A percentile compares a stretch with the other conserved stretches of the same genome.
Evolutionary conservation across 768 basidiomycete species (phyloP).

Genomic region (Artomyces pyxidatus): DNA sequence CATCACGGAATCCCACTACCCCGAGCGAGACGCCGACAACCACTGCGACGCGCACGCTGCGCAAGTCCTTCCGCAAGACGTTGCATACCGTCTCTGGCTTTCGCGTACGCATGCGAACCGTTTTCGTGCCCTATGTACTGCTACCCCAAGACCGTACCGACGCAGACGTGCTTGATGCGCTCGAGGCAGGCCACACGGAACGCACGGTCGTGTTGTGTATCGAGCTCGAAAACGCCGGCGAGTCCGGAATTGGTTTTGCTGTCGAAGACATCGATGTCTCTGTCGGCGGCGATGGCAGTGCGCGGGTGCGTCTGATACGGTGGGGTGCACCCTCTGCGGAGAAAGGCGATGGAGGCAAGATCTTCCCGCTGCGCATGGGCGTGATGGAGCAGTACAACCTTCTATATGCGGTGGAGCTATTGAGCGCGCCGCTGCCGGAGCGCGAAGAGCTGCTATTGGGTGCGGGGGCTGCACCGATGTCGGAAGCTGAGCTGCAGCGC

Average conservation of each 20-base stretch:
- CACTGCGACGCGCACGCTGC: constrained; percentile 53
- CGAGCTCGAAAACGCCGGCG: constrained; percentile 80
- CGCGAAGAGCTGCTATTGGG: constrained; percentile 26
- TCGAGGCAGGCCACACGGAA: constrained; percentile 69
- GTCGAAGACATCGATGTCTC: constrained; percentile 70
- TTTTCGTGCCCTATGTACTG: constrained; percentile 81
- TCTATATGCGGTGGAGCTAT: constrained; percentile 81
- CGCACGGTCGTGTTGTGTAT: constrained; percentile 85
- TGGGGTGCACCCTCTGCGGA: constrained; percentile 45
- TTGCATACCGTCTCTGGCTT: constrained; percentile 77
- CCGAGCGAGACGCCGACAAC: constrained; percentile 29
- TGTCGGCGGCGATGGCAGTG: constrained; percentile 56
- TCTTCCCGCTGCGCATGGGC: constrained; percentile 66
- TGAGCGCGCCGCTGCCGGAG: constrained; percentile 52
- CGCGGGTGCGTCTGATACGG: constrained; percentile 38
- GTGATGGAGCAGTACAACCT: constrained; percentile 80
- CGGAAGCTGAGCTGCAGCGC: constrained; percentile 11
- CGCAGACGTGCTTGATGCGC: constrained; percentile 32
- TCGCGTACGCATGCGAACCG: constrained; percentile 88
- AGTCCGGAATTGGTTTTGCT: constrained; percentile 56
- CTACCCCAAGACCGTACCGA: constrained; percentile 30
- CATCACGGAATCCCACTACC: constrained; percentile 32
- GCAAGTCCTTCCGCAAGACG: constrained; percentile 80
- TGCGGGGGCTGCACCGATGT: constrained; percentile 9
- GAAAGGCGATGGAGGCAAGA: constrained; percentile 25